Evolutionary conservation across 2,329 filamentous ascomycete genomes (phyloP).

Genomic region (Aspergillus ustus): DNA sequence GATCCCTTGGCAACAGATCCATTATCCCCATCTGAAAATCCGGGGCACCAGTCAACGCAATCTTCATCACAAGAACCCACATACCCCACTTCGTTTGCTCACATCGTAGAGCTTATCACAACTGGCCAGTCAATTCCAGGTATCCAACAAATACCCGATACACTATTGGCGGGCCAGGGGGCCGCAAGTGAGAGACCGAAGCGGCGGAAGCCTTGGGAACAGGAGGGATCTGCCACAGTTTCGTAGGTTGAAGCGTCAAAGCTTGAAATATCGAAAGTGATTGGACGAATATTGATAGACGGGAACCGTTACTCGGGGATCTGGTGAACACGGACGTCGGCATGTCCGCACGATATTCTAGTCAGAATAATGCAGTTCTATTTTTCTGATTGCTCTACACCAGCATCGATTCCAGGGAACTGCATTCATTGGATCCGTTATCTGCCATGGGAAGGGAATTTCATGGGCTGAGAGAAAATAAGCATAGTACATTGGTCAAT

Average conservation of each 20-base stretch:
- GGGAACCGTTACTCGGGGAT: no score
- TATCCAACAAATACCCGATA: slow-evolving; percentile 84
- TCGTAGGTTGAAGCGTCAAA: background rate
- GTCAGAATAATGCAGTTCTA: background rate
- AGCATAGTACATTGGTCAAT: slow-evolving; percentile 17
- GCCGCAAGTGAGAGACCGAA: slow-evolving; percentile 57
- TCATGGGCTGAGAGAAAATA: background rate
- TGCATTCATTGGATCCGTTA: background rate
- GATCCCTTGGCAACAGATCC: slow-evolving; percentile 14
- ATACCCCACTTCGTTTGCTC: slow-evolving; percentile 81
- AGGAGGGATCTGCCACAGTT: slow-evolving; percentile 42
- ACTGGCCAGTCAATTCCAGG: slow-evolving; percentile 82
- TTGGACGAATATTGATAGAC: background rate
- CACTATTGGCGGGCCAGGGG: slow-evolving; percentile 72
- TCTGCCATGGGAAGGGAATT: background rate
- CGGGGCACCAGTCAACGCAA: slow-evolving; percentile 29
- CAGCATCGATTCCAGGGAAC: background rate
- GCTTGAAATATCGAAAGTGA: background rate
- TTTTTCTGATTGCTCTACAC: background rate
- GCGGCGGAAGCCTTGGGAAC: slow-evolving; percentile 82
- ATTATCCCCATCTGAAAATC: slow-evolving; percentile 13
- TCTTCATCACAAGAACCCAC: slow-evolving; percentile 59
- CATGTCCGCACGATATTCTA: background rate
- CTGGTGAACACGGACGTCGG: background rate
- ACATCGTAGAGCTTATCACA: slow-evolving; percentile 84